Conservation (phyloP, 768 basidiomycete species). For the Suillus cothurnatus region DNA sequence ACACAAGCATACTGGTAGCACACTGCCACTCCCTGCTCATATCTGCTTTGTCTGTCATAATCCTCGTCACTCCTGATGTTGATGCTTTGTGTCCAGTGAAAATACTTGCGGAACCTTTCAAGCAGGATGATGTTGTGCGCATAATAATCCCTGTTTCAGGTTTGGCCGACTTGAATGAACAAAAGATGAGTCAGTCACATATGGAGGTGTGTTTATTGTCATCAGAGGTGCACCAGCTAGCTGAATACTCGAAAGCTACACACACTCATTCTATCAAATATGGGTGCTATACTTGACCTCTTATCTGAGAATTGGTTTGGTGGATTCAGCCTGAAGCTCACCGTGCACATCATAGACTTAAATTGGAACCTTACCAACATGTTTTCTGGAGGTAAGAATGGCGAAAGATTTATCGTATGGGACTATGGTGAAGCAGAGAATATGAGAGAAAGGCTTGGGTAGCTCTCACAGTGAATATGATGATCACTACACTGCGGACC, state of each 20-base stretch:
- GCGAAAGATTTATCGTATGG: slow-evolving; percentile 85
- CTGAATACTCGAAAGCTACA: slow-evolving; percentile 56
- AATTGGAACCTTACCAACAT: slow-evolving; percentile 87
- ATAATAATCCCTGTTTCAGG: slow-evolving; percentile 89
- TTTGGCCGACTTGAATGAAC: slow-evolving; percentile 71
- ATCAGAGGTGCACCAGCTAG: background rate
- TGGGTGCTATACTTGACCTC: slow-evolving; percentile 88
- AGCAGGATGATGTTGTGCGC: slow-evolving; percentile 92
- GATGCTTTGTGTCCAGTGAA: slow-evolving; percentile 91
- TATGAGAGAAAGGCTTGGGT: slow-evolving; percentile 80
- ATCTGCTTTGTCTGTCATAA: slow-evolving; percentile 80
- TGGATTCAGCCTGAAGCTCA: slow-evolving; percentile 59
- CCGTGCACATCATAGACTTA: slow-evolving; percentile 94
- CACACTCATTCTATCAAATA: slow-evolving; percentile 88
- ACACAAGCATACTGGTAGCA: slow-evolving; percentile 66
- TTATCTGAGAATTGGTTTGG: slow-evolving; percentile 77
- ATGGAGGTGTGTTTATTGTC: slow-evolving; percentile 56
- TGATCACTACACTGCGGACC: background rate
- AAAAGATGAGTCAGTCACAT: slow-evolving; percentile 63
- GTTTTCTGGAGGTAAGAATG: slow-evolving; percentile 69
- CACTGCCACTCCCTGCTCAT: slow-evolving; percentile 74
- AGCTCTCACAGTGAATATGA: slow-evolving; percentile 66
- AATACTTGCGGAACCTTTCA: slow-evolving; percentile 87
- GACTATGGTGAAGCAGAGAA: slow-evolving; percentile 82
- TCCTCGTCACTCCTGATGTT: slow-evolving; percentile 88